These are phyloP conservation scores for Lonicera japonica DNA, from an alignment of 129 eudicot genomes.

Conservation along the genomic window DNA sequence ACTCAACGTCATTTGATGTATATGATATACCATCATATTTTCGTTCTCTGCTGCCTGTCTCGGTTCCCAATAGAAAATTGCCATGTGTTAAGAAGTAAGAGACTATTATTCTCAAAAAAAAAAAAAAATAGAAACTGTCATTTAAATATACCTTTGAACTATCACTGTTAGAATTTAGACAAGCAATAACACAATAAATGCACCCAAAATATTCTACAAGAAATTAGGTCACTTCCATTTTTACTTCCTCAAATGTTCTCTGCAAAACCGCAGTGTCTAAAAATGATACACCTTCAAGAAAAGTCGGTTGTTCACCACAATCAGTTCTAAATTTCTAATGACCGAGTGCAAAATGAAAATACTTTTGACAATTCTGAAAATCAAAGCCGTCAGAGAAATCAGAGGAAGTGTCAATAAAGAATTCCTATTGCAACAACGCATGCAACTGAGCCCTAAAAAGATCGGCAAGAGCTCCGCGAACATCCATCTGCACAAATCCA, in stretches of 20 bases:
- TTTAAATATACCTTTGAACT: neutral
- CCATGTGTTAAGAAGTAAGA: neutral
- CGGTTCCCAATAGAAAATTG: neutral
- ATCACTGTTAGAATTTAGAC: neutral
- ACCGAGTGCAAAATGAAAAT: neutral
- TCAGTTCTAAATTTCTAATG: neutral
- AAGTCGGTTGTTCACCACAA: neutral
- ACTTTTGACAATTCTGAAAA: neutral
- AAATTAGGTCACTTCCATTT: neutral
- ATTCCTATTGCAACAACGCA: conserved; percentile 40
- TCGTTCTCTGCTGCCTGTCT: no score
- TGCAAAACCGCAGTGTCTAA: neutral
- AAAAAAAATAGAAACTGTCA: neutral
- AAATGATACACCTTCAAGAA: neutral
- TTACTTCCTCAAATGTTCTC: neutral
- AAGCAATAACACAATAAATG: neutral
- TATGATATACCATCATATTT: no score
- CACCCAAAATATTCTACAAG: neutral
- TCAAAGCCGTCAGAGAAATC: neutral
- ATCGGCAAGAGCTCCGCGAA: conserved; percentile 82
- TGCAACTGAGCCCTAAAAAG: conserved; percentile 68
- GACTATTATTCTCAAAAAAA: neutral
- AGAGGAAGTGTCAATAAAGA: neutral
- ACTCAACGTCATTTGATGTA: no score
- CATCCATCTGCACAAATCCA: conserved; percentile 53